phyloP scores from a whole-genome alignment of 169 alveolate genomes.

The Plasmodium berghei region DNA sequence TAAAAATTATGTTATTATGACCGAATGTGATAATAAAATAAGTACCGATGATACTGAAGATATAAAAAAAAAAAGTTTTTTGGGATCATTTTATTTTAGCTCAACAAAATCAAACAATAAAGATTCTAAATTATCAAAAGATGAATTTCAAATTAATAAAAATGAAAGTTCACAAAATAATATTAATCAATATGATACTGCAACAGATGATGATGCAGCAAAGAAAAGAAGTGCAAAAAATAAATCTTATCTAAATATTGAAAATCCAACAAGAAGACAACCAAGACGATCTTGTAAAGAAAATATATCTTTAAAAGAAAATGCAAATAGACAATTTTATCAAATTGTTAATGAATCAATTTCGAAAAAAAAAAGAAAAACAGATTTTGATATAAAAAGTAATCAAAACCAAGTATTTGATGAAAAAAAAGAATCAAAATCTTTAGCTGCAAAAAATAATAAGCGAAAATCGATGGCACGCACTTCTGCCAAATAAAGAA shows the following conservation, averaged over 20 bases:
- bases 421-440: slow-evolving; percentile 25
- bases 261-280: slow-evolving; percentile 69
- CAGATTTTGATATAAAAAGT: slow-evolving; percentile 5
- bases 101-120: slow-evolving; percentile 11
- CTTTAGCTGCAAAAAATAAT: slow-evolving; percentile 20
- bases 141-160: slow-evolving; percentile 8
- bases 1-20: neutral
- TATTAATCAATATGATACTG: neutral
- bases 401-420: neutral
- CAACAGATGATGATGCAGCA: neutral
- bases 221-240: slow-evolving; percentile 43
- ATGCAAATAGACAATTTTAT: slow-evolving; percentile 23
- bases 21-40: neutral
- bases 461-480: slow-evolving; percentile 32
- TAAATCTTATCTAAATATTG: slow-evolving; percentile 37
- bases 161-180: neutral
- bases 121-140: slow-evolving; percentile 9
- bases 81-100: slow-evolving; percentile 2
- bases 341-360: slow-evolving; percentile 59
- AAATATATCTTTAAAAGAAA: slow-evolving; percentile 47
- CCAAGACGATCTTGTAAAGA: slow-evolving; percentile 75
- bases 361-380: slow-evolving; percentile 33
- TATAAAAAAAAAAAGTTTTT: slow-evolving; percentile 8
- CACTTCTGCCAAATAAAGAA: slow-evolving; percentile 1
- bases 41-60: neutral